A percentile compares a stretch with the other conserved stretches of the same genome.
These are phyloP conservation scores for Lentinus tigrinus DNA, from an alignment of 768 basidiomycete genomes.

Conservation along the genomic window DNA sequence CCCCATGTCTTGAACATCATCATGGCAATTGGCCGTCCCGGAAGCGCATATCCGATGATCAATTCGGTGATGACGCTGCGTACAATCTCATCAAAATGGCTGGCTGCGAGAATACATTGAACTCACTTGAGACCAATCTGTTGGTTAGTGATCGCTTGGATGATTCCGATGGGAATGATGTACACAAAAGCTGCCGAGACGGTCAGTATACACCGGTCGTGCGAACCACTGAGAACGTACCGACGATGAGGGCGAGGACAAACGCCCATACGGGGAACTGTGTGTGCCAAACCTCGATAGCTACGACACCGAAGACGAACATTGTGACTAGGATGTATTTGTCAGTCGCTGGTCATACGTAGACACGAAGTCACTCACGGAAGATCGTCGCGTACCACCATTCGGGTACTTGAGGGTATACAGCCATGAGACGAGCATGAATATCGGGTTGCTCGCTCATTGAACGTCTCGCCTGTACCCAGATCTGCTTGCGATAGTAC, in stretches of 20 bases:
- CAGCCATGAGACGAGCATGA: slow-evolving; percentile 48
- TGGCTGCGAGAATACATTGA: slow-evolving; percentile 7
- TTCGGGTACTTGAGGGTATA: slow-evolving; percentile 46
- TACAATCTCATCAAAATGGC: not conserved
- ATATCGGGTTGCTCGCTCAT: slow-evolving; percentile 49
- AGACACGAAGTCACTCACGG: slow-evolving; percentile 23
- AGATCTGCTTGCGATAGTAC: slow-evolving; percentile 46
- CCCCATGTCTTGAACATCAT: slow-evolving; percentile 80
- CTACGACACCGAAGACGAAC: slow-evolving; percentile 60
- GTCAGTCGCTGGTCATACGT: not conserved
- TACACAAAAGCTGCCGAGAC: slow-evolving; percentile 47
- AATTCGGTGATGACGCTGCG: slow-evolving; percentile 70
- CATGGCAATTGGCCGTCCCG: slow-evolving; percentile 71
- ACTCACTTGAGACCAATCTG: slow-evolving; percentile 58
- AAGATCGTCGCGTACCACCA: slow-evolving; percentile 51
- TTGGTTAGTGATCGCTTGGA: slow-evolving; percentile 80
- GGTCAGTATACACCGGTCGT: not conserved
- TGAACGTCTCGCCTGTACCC: slow-evolving; percentile 41
- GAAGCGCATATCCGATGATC: slow-evolving; percentile 59
- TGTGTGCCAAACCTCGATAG: slow-evolving; percentile 65
- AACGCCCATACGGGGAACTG: slow-evolving; percentile 69
- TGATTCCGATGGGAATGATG: slow-evolving; percentile 78
- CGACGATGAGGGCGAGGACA: slow-evolving; percentile 46
- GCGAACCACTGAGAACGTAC: not conserved
- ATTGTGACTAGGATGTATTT: slow-evolving; percentile 37